phyloP scores from a whole-genome alignment of 148 eudicot species.

The Cornus suecica region DNA sequence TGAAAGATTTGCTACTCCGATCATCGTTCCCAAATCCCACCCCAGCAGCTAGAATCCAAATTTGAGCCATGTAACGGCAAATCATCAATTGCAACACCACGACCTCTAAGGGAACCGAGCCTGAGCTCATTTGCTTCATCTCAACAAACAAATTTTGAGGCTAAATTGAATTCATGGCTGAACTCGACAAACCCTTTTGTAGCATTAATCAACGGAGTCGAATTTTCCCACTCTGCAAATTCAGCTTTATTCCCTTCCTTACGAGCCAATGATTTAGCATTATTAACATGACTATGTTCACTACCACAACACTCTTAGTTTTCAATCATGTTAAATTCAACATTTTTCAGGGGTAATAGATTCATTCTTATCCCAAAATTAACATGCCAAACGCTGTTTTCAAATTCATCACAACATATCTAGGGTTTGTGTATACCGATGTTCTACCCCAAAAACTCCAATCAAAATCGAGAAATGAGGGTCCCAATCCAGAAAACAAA shows the following conservation, averaged over 20 bases:
- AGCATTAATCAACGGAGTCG: neutral
- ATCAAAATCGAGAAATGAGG: conserved; percentile 29
- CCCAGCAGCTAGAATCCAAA: conserved; percentile 30
- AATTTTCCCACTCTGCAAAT: neutral
- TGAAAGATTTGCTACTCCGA: conserved; percentile 77
- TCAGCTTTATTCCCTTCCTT: conserved; percentile 9
- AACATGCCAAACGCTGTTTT: conserved; percentile 18
- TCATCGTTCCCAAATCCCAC: conserved; percentile 62
- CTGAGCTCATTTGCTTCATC: conserved; percentile 31
- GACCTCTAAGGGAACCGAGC: conserved; percentile 45
- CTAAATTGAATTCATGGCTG: conserved; percentile 16
- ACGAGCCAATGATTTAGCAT: neutral
- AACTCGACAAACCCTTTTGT: conserved; percentile 37
- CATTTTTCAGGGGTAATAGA: neutral
- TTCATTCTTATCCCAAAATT: conserved; percentile 28
- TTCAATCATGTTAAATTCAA: conserved; percentile 13
- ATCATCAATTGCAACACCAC: conserved; percentile 19
- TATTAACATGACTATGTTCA: neutral
- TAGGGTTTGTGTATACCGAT: neutral
- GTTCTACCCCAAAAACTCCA: neutral
- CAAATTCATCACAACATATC: conserved; percentile 27
- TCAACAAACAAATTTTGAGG: conserved; percentile 18
- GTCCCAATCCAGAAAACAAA: neutral
- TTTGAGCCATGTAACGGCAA: conserved; percentile 24
- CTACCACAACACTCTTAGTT: conserved; percentile 23